phyloP scores from a whole-genome alignment of 225 moss, liverwort and hornwort genomes.

The Sphagnum tenellum region DNA sequence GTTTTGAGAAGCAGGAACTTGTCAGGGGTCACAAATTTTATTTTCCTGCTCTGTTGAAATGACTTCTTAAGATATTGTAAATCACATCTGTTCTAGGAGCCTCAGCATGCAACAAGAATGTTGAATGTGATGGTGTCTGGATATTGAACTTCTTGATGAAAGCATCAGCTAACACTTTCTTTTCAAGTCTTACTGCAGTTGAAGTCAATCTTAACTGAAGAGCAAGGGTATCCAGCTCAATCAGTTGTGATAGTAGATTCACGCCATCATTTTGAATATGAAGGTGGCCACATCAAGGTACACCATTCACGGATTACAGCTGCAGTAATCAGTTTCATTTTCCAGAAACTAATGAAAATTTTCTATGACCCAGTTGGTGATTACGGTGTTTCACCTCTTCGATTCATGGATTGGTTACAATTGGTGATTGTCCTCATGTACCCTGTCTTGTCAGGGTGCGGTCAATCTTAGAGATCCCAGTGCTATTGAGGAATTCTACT shows the following conservation, averaged over 20 bases:
- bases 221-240: constrained; percentile 20
- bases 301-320: background rate
- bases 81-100: background rate
- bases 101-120: too few relatives aligned
- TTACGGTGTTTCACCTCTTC: too few relatives aligned
- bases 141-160: background rate
- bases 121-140: background rate
- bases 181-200: constrained; percentile 17
- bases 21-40: too few relatives aligned
- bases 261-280: constrained; percentile 35
- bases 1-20: too few relatives aligned
- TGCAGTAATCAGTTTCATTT: background rate
- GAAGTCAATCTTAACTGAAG: constrained; percentile 23
- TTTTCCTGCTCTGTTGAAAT: too few relatives aligned
- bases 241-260: constrained; percentile 33
- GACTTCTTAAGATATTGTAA: background rate
- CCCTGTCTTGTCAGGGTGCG: constrained; percentile 25
- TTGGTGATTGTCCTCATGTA: too few relatives aligned
- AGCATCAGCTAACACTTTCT: background rate
- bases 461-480: constrained; percentile 38
- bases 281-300: constrained; percentile 42
- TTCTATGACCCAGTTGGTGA: background rate
- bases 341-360: background rate
- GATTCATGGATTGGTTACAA: too few relatives aligned
- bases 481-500: constrained; percentile 33